Evolutionary conservation across 495 filamentous ascomycete species (phyloP), one percentile per base, ranked within the genome.

Genomic region (Penicillium paradoxum): DNA sequence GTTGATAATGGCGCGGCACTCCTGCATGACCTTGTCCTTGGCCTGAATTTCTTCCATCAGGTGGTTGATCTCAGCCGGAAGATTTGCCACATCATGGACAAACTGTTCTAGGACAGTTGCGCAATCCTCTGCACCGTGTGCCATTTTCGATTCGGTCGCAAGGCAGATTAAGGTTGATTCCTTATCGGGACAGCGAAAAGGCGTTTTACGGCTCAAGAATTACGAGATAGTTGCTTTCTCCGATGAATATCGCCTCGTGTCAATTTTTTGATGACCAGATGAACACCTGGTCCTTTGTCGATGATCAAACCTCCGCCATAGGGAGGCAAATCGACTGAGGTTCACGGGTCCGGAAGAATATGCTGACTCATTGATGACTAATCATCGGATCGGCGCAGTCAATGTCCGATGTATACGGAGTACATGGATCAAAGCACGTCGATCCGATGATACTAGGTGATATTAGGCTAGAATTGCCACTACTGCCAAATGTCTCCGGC

Each of bases 1-100:
- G 54, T 85, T 85, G 73, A 95, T 90, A 18, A 79, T 78, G 37
- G 76, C 76, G 36, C 87, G 75, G 61, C 84, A 88, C 32, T 91
- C 88, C 58, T 86, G 79, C 61, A 91, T 86, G 34, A 80, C 70
- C 48, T 82, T 81, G 64, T 98, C 92, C 71, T 97, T 97, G 53
- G 90, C 88, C 61, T 86, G 81, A 27, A 97, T 90, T 71, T 98
- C 93, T 63, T 97, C 93, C 68, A 96, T 87, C 57, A 96, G 75
- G 74, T 96, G 92, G 30, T 84, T 83, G 49, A 97, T 87, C 70
- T 98, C 93, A 11, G 87, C 87, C 15, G 93, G 91, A 7, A 97
- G 78, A 62, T 97, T 97, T 27, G 91, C 88, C 25, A 87, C 82
- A 77, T 89, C 85, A 70, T 95, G 89, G 47, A 91, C 84, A 70